These are phyloP conservation scores for Acidomyces sp. DNA, from an alignment of 495 filamentous ascomycete species.

Conservation along the genomic window DNA sequence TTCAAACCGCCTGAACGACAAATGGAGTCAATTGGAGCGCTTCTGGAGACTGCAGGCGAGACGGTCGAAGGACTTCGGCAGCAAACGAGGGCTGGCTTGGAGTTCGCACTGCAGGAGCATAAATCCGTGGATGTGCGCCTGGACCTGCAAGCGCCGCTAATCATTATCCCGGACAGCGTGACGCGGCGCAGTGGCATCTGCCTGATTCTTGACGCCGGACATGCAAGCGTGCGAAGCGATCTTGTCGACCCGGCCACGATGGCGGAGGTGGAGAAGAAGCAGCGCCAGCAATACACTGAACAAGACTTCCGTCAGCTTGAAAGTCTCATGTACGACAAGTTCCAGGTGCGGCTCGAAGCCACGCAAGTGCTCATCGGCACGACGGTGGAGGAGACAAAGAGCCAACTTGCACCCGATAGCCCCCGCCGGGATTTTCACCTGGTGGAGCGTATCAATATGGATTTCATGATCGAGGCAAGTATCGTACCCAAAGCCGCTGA, in stretches of 20 bases:
- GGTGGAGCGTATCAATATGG: constrained; percentile 91
- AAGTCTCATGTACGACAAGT: constrained; percentile 90
- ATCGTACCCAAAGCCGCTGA: constrained; percentile 90
- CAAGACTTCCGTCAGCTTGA: constrained; percentile 79
- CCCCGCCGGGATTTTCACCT: constrained; percentile 68
- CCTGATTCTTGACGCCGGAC: constrained; percentile 89
- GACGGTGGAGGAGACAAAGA: constrained; percentile 78
- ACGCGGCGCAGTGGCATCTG: constrained; percentile 67
- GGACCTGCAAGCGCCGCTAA: constrained; percentile 87
- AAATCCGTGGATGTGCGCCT: constrained; percentile 95
- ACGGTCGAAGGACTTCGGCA: constrained; percentile 89
- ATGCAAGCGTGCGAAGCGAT: constrained; percentile 85
- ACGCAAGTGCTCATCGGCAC: constrained; percentile 92
- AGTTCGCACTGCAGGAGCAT: constrained; percentile 92
- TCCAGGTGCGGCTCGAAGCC: constrained; percentile 76
- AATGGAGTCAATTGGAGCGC: constrained; percentile 91
- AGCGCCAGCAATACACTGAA: constrained; percentile 74
- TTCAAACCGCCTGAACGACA: constrained; percentile 92
- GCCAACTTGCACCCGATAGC: constrained; percentile 61
- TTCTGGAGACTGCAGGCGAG: constrained; percentile 87
- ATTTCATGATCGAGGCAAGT: constrained; percentile 81
- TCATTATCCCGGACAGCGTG: constrained; percentile 90
- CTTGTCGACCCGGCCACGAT: constrained; percentile 81
- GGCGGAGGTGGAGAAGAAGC: constrained; percentile 78
- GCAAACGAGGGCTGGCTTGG: constrained; percentile 87